Percentiles rank a stretch among this genome's conserved stretches.
phyloP scores from a whole-genome alignment of 2,329 filamentous ascomycete species.

The Zelopaecilomyces penicillatus region DNA sequence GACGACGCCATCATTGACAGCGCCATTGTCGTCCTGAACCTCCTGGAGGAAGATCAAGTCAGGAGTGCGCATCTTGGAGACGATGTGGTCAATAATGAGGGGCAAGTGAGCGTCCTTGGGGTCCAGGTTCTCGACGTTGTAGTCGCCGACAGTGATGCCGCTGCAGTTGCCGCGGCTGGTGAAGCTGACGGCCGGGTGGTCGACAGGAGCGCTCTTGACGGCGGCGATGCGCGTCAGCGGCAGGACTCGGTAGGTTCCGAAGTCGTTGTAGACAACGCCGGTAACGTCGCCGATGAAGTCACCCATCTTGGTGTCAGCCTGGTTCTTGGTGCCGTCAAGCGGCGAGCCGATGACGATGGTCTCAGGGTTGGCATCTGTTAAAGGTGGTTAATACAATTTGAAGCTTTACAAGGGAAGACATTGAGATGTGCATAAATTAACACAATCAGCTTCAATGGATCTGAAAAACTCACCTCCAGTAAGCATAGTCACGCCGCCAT shows the following conservation, averaged over 20 bases:
- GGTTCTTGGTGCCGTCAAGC: constrained; percentile 56
- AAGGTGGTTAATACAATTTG: constrained; percentile 2
- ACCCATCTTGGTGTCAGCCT: constrained; percentile 51
- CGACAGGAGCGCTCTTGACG: constrained; percentile 33
- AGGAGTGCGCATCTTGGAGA: constrained; percentile 52
- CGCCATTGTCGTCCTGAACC: constrained; percentile 58
- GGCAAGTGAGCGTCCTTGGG: constrained; percentile 47
- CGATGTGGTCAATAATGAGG: constrained; percentile 56
- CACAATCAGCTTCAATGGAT: too few relatives aligned
- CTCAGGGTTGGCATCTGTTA: constrained; percentile 59
- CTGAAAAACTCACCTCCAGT: constrained; percentile 33
- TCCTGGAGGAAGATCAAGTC: constrained; percentile 63
- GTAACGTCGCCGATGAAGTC: constrained; percentile 58
- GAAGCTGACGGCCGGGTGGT: constrained; percentile 44
- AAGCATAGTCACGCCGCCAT: constrained; percentile 57
- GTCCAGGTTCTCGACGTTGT: constrained; percentile 63
- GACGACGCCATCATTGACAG: constrained; percentile 49
- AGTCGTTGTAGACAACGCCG: constrained; percentile 57
- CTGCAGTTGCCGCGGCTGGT: constrained; percentile 47
- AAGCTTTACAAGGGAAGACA: background rate
- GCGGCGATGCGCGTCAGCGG: constrained; percentile 51
- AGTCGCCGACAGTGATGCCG: constrained; percentile 55
- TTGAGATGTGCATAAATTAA: too few relatives aligned
- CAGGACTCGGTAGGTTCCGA: constrained; percentile 61
- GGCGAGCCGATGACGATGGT: constrained; percentile 56